Percentiles rank a stretch among this genome's conserved stretches.
phyloP scores from a whole-genome alignment of 331 rosid genomes.

The Rosa hybrid region DNA sequence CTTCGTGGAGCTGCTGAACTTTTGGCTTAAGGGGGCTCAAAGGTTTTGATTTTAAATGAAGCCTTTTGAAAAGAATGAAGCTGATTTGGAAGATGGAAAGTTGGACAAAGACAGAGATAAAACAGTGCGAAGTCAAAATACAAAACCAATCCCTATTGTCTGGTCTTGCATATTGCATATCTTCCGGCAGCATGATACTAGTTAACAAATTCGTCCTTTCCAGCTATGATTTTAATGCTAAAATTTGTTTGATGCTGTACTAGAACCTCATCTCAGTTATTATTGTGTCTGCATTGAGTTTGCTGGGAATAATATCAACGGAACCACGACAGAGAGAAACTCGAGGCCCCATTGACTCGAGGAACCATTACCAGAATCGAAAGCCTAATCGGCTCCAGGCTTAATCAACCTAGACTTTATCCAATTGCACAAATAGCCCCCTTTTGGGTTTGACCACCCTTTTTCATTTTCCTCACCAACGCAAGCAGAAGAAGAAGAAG shows the following conservation, averaged over 20 bases:
- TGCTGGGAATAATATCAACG: constrained; percentile 74
- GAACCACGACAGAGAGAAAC: constrained; percentile 43
- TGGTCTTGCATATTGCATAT: constrained; percentile 83
- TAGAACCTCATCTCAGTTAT: constrained; percentile 87
- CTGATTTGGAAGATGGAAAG: constrained; percentile 71
- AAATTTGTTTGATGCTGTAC: constrained; percentile 83
- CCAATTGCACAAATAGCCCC: too few relatives aligned
- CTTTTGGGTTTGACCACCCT: too few relatives aligned
- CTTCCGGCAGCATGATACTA: constrained; percentile 90
- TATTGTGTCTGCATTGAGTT: constrained; percentile 66
- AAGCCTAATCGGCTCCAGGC: too few relatives aligned
- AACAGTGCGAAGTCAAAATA: constrained; percentile 41
- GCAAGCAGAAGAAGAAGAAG: too few relatives aligned
- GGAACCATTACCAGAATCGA: too few relatives aligned
- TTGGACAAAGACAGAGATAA: constrained; percentile 57
- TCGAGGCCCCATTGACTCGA: too few relatives aligned
- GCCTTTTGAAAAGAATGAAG: constrained; percentile 47
- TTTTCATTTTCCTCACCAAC: too few relatives aligned
- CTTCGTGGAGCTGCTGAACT: too few relatives aligned
- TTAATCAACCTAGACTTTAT: too few relatives aligned
- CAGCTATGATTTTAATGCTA: constrained; percentile 81
- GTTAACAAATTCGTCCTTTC: constrained; percentile 92
- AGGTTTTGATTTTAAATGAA: constrained; percentile 50
- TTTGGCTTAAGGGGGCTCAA: too few relatives aligned
- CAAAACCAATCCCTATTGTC: constrained; percentile 76